Evolutionary conservation across 768 basidiomycete species (phyloP).

Genomic region (Mrakia blollopis): DNA sequence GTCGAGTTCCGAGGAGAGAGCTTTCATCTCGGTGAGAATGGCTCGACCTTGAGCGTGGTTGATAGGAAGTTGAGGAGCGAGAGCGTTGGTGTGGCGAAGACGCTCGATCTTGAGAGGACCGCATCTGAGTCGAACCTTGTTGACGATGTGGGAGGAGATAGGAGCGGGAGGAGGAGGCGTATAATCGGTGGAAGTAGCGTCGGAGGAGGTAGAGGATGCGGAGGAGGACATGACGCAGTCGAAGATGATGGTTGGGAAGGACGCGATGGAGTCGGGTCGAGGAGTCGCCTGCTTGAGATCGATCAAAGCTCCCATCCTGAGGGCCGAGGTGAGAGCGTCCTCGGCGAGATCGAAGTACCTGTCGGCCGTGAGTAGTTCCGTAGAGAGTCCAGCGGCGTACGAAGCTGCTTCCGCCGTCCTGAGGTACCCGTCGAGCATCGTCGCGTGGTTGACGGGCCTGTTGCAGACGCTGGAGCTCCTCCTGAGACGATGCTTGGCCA

Average conservation of each 20-base stretch:
- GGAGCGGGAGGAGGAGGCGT: neutral
- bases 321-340: constrained; percentile 14
- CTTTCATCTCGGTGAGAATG: constrained; percentile 21
- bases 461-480: constrained; percentile 21
- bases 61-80: constrained; percentile 22
- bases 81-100: constrained; percentile 17
- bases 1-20: constrained; percentile 1
- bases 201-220: constrained; percentile 1
- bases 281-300: neutral
- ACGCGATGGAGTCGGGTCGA: neutral
- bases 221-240: neutral
- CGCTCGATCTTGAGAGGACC: constrained; percentile 29
- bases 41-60: constrained; percentile 18
- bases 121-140: constrained; percentile 19
- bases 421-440: constrained; percentile 20
- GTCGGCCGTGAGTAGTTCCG: constrained; percentile 19
- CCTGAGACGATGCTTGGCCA: constrained; percentile 5
- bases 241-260: neutral
- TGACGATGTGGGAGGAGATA: neutral
- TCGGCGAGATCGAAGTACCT: constrained; percentile 29
- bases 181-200: too few relatives aligned
- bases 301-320: neutral
- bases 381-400: constrained; percentile 26
- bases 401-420: constrained; percentile 18
- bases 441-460: neutral